Evolutionary conservation across 768 basidiomycete genomes (phyloP).

Genomic region (Hygrocybe coccinea): DNA sequence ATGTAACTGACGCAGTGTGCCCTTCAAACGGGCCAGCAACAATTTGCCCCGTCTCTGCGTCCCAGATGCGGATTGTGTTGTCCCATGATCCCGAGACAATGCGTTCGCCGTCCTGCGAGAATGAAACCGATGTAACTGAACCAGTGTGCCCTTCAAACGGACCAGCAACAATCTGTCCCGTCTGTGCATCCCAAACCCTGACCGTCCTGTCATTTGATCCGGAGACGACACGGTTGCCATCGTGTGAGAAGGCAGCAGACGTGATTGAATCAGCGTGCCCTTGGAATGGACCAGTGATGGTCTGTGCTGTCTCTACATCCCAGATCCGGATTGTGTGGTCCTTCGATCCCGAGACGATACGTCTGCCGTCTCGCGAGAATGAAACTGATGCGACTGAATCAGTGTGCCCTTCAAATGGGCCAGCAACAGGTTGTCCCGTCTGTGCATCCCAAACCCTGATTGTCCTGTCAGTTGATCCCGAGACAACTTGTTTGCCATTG

Average conservation of each 20-base stretch:
- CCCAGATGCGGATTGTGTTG: slow-evolving; percentile 4
- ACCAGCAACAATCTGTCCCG: neutral
- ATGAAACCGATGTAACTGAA: slow-evolving; percentile 18
- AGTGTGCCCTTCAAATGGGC: neutral
- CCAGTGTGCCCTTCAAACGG: too few species aligned
- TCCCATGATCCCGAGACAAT: slow-evolving; percentile 18
- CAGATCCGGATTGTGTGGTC: slow-evolving; percentile 99
- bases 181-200: neutral
- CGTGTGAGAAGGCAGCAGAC: neutral
- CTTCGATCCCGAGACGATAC: slow-evolving; percentile 87
- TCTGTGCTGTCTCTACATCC: slow-evolving; percentile 84
- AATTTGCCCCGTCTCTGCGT: slow-evolving; percentile 4
- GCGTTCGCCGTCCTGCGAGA: slow-evolving; percentile 23
- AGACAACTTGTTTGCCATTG: too few species aligned
- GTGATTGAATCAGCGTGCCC: neutral
- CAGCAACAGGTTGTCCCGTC: neutral
- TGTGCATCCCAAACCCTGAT: slow-evolving; percentile 8
- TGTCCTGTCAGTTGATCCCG: neutral
- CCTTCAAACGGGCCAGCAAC: neutral
- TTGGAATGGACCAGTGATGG: neutral
- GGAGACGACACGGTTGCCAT: neutral
- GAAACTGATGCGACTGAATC: too few species aligned
- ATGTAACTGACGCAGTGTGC: neutral
- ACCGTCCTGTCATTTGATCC: neutral
- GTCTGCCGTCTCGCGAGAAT: too few species aligned